Base-by-base conservation (phyloP, 2,329 filamentous ascomycete genomes). In the Thermochaetoides dissita region DNA sequence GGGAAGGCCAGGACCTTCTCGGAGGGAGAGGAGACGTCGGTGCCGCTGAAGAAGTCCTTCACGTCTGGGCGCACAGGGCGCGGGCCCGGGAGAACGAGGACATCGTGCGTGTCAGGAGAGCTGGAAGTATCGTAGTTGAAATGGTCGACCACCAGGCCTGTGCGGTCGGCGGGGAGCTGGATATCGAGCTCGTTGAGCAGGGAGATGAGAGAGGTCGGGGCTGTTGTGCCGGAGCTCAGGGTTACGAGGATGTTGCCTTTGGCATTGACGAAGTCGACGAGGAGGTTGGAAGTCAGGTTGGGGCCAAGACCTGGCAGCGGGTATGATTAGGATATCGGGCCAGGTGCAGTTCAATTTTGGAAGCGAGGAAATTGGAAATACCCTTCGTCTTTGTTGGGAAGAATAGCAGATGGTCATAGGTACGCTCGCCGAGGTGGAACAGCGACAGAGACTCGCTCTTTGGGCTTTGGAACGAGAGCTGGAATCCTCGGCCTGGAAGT, bases 331-430 rank as follows among this genome's bases (percentile, higher is more conserved):
- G 12, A 8, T 8, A 11, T 11, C 34, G n/a, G n/a, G n/a, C n/a
- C n/a, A 35, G 33, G 7, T 6, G 10, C 10, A 6, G n/a, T 35
- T 35, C 11, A 31, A 36, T 37, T 38, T 10, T 17, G 35, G 36
- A 17, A 24, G 5, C 24, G 11, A 39, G 2, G 8, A 31, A 12
- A 7, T 17, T 37, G 41, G 24, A n/a, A n/a, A n/a, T 59, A 86
- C 83, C 88, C 74, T 98, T 98, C 30, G 84, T 77, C 64, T 89
- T 94, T 46, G 81, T 78, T 40, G 91, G 91, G 50, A 96, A 76
- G 53, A 98, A 72, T 50, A 96, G 63, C 50, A 96, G 67, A 64
- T 98, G 89, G 65, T 96, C 89, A 64, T 88, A 96, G 49, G 76
- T 78, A 60, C 83, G 79, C 66, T 91, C 85, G 58, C 89, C 91